Conservation (phyloP, 2,329 filamentous ascomycete species). For the Neoscytalidium dimidiatum region DNA sequence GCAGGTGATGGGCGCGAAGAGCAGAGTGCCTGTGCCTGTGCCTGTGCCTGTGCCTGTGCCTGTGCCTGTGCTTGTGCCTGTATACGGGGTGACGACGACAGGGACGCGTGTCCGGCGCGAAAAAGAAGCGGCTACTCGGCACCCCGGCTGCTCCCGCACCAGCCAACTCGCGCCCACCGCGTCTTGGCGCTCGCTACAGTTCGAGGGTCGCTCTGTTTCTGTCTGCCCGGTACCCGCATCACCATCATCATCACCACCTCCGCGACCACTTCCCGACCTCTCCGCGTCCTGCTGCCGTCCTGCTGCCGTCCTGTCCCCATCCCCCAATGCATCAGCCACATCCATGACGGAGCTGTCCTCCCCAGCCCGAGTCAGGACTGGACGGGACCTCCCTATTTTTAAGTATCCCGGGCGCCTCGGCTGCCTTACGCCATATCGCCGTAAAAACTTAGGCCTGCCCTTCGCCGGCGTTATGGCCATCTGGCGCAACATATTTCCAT, state of each 20-base stretch:
- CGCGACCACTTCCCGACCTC: neutral
- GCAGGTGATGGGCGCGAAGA: neutral
- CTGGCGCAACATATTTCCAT: too few relatives aligned
- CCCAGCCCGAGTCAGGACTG: neutral
- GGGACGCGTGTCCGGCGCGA: conserved; percentile 7
- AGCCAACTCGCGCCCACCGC: neutral
- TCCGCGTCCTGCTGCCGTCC: neutral
- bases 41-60: too few relatives aligned
- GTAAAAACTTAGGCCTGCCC: neutral
- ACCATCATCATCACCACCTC: neutral
- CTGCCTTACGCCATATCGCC: neutral
- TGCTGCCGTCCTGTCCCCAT: neutral
- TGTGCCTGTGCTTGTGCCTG: too few relatives aligned
- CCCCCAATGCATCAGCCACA: neutral
- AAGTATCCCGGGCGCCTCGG: neutral
- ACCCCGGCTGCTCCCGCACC: neutral
- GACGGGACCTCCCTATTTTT: neutral
- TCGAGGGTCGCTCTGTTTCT: too few relatives aligned
- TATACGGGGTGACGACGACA: conserved; percentile 7
- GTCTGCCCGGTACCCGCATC: neutral
- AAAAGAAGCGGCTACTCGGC: neutral
- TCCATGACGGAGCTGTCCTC: neutral
- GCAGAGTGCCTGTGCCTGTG: too few relatives aligned
- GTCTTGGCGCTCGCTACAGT: neutral
- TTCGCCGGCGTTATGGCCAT: neutral